Evolutionary conservation across 108 stramenopile genomes (phyloP).

Genomic region (Schizochytrium sp.): DNA sequence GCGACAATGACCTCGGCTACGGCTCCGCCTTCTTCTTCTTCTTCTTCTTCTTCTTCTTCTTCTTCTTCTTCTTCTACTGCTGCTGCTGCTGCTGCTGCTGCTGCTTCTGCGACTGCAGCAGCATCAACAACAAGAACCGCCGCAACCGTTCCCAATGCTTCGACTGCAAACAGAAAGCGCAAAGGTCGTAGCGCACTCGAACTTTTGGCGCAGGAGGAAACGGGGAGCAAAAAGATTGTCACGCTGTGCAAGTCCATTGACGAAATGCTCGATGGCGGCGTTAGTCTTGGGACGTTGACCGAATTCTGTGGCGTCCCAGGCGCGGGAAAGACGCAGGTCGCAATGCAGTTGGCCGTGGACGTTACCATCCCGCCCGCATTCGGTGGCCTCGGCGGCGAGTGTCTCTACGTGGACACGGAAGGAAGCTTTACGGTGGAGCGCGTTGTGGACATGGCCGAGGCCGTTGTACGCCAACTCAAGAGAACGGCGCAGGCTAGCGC

Average conservation of each 20-base stretch:
- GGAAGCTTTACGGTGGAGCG: conserved; percentile 77
- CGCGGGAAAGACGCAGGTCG: conserved; percentile 85
- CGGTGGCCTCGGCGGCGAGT: conserved; percentile 74
- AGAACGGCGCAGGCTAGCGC: conserved; percentile 45
- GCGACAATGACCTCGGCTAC: too few species aligned
- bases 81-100: too few species aligned
- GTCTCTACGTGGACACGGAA: conserved; percentile 81
- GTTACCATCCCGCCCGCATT: conserved; percentile 61
- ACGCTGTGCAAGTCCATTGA: conserved; percentile 68
- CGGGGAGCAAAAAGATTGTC: conserved; percentile 31
- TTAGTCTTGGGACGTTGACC: conserved; percentile 65
- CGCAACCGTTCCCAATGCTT: too few species aligned
- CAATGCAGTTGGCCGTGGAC: conserved; percentile 82
- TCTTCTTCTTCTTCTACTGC: too few species aligned
- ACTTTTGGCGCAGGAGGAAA: neutral
- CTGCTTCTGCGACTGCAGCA: too few species aligned
- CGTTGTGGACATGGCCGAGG: conserved; percentile 63
- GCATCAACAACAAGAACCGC: too few species aligned
- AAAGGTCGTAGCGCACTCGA: neutral
- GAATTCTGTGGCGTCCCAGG: conserved; percentile 85
- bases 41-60: too few species aligned
- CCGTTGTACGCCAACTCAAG: conserved; percentile 50
- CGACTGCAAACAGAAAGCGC: neutral
- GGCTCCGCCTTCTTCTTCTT: too few species aligned
- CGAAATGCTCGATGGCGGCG: conserved; percentile 66